phyloP scores from a whole-genome alignment of 192 early-diverging fungal genomes.

The Globomyces pollinis-pini region DNA sequence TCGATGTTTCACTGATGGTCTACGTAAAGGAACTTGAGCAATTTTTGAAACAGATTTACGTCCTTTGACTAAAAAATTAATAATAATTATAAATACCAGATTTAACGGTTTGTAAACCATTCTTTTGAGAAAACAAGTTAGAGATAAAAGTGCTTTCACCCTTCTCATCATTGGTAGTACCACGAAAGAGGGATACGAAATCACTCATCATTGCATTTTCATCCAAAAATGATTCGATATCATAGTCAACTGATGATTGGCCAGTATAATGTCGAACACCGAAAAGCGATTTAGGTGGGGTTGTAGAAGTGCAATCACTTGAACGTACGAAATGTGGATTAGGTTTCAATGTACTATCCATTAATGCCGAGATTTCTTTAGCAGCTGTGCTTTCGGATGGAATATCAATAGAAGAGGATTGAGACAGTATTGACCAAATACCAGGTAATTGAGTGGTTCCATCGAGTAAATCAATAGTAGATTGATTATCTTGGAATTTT shows the following conservation, averaged over 20 bases:
- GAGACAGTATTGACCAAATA: background rate
- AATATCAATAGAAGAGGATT: background rate
- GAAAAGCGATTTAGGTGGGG: slow-evolving; percentile 39
- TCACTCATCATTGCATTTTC: slow-evolving; percentile 63
- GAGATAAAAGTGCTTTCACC: slow-evolving; percentile 48
- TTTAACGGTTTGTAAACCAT: slow-evolving; percentile 61
- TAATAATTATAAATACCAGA: slow-evolving; percentile 38
- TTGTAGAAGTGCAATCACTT: slow-evolving; percentile 11
- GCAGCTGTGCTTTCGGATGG: slow-evolving; percentile 15
- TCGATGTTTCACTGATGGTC: slow-evolving; percentile 56
- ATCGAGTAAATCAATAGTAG: slow-evolving; percentile 46
- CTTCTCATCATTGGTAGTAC: slow-evolving; percentile 39
- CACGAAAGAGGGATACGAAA: slow-evolving; percentile 73
- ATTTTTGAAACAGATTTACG: slow-evolving; percentile 71
- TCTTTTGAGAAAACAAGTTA: slow-evolving; percentile 60
- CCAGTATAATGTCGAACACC: slow-evolving; percentile 67
- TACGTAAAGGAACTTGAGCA: slow-evolving; percentile 61
- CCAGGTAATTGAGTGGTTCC: slow-evolving; percentile 26
- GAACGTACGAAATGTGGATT: slow-evolving; percentile 22
- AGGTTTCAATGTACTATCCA: slow-evolving; percentile 13
- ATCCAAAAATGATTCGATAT: slow-evolving; percentile 68
- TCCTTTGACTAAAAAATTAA: slow-evolving; percentile 56
- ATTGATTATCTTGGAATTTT: slow-evolving; percentile 34
- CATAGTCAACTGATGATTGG: slow-evolving; percentile 56
- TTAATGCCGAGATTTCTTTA: slow-evolving; percentile 14